phyloP scores from a whole-genome alignment of 2,329 filamentous ascomycete species.

The Pestalotiopsis sp. region DNA sequence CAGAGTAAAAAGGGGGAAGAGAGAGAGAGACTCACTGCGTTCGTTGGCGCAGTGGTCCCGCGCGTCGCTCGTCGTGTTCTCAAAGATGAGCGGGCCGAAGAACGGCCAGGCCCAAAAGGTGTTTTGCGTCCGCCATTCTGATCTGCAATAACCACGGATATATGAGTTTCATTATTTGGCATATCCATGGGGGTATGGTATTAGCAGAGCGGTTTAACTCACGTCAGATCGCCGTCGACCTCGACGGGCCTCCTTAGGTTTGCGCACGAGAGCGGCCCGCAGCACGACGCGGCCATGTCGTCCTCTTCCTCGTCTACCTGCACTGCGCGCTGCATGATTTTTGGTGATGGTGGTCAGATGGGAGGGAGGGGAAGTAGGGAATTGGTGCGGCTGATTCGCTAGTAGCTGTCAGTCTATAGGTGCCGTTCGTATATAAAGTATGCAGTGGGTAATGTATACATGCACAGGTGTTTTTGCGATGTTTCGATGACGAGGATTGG shows the following conservation, averaged over 20 bases:
- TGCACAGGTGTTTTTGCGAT: no score
- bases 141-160: constrained; percentile 7
- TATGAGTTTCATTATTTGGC: background rate
- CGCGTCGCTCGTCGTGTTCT: constrained; percentile 75
- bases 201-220: constrained; percentile 13
- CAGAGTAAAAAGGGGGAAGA: background rate
- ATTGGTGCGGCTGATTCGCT: background rate
- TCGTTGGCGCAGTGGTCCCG: constrained; percentile 81
- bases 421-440: background rate
- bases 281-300: constrained; percentile 33
- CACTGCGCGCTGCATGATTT: constrained; percentile 7
- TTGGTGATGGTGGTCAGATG: no score
- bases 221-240: constrained; percentile 42
- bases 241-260: constrained; percentile 46
- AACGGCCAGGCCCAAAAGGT: constrained; percentile 65
- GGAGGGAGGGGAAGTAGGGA: background rate
- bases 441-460: background rate
- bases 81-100: constrained; percentile 70
- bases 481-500: no score
- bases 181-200: background rate
- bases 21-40: constrained; percentile 51
- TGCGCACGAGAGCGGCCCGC: constrained; percentile 37
- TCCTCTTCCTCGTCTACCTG: constrained; percentile 2
- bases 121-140: constrained; percentile 29
- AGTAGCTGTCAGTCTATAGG: no score